Percentiles rank a stretch among this genome's conserved stretches.
phyloP scores from a whole-genome alignment of 441 rosid species.

The Populus hybrid region DNA sequence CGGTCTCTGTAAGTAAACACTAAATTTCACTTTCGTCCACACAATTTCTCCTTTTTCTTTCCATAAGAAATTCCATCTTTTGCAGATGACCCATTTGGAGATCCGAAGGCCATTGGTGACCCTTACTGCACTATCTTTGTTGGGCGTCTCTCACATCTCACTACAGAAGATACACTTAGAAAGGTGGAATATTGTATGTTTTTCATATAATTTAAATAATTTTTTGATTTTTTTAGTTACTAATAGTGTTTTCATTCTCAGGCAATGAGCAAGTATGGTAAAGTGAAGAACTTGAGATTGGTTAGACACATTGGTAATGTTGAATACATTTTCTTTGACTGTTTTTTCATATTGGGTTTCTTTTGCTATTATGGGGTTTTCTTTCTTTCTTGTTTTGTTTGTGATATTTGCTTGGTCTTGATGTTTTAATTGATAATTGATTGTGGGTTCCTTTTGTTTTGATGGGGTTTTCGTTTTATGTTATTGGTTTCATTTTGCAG shows the following conservation, averaged over 20 bases:
- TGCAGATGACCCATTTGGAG: constrained; percentile 85
- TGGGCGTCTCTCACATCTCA: constrained; percentile 71
- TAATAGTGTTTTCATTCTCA: constrained; percentile 10
- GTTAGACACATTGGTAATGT: constrained; percentile 78
- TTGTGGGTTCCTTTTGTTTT: neutral
- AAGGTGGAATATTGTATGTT: constrained; percentile 33
- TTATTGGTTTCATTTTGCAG: constrained; percentile 33
- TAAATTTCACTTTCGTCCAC: neutral
- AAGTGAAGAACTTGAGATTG: constrained; percentile 70
- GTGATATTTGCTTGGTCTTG: neutral
- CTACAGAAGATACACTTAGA: constrained; percentile 58
- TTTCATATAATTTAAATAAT: too few relatives aligned
- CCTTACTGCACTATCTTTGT: constrained; percentile 80
- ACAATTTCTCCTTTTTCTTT: neutral
- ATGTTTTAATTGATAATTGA: neutral
- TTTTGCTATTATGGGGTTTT: neutral
- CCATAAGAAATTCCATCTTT: neutral
- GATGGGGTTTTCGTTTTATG: neutral
- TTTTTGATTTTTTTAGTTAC: neutral
- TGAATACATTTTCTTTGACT: too few relatives aligned
- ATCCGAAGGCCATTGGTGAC: constrained; percentile 71
- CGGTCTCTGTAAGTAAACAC: constrained; percentile 53
- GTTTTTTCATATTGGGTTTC: neutral
- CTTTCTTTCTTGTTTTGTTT: neutral
- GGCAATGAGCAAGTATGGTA: constrained; percentile 91